A percentile compares a stretch with the other conserved stretches of the same genome.
Evolutionary conservation across 805 yeast genomes (phyloP).

Genomic region (Kodamaea leandrae): DNA sequence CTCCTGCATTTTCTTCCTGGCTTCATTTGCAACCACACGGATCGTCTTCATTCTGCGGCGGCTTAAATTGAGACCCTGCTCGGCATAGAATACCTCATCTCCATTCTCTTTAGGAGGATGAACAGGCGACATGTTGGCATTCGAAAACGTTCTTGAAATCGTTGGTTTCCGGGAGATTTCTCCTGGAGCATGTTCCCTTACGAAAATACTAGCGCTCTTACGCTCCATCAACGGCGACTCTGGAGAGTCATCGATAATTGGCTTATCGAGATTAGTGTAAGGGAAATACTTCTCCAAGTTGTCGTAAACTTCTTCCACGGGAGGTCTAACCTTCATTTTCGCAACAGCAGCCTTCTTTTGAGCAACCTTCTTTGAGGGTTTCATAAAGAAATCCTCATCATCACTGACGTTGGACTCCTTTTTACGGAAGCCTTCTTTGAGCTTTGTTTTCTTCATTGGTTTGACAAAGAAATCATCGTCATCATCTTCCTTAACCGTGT

Average conservation of each 20-base stretch:
- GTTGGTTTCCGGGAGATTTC: slow-evolving; percentile 25
- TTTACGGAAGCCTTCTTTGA: neutral
- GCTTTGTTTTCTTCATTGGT: slow-evolving; percentile 8
- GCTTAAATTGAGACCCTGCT: slow-evolving; percentile 37
- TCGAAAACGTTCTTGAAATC: slow-evolving; percentile 44
- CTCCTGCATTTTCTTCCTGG: slow-evolving; percentile 43
- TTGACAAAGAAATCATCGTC: slow-evolving; percentile 21
- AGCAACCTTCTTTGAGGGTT: slow-evolving; percentile 13
- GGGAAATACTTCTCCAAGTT: slow-evolving; percentile 93
- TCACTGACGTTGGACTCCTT: slow-evolving; percentile 9
- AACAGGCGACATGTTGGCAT: slow-evolving; percentile 40
- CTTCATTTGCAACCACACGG: slow-evolving; percentile 90
- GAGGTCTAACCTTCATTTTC: slow-evolving; percentile 77
- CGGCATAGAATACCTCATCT: slow-evolving; percentile 37
- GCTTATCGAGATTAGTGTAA: slow-evolving; percentile 84
- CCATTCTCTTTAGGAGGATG: slow-evolving; percentile 24
- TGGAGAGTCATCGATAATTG: slow-evolving; percentile 73
- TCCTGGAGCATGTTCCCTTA: slow-evolving; percentile 7
- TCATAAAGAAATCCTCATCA: slow-evolving; percentile 19
- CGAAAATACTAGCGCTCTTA: neutral
- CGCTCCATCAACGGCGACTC: slow-evolving; percentile 45
- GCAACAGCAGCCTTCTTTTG: slow-evolving; percentile 5
- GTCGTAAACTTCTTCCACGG: slow-evolving; percentile 89
- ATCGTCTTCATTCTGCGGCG: slow-evolving; percentile 81
- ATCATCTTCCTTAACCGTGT: slow-evolving; percentile 2